These are phyloP conservation scores for Mycena floridula DNA, from an alignment of 768 basidiomycete genomes.

Conservation along the genomic window DNA sequence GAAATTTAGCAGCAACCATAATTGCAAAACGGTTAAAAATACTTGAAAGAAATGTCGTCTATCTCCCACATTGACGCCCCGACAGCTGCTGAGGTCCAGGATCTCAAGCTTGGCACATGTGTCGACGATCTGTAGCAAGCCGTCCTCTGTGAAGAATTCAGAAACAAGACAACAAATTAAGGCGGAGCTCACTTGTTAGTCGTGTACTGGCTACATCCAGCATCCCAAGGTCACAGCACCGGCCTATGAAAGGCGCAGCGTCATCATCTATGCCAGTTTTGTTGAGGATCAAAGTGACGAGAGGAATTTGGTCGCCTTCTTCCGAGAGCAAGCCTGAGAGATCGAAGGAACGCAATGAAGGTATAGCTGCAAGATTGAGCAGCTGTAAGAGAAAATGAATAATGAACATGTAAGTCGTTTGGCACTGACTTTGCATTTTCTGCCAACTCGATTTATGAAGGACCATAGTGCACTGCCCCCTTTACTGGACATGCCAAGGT, in stretches of 20 bases:
- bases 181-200: constrained; percentile 42
- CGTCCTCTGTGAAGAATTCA: constrained; percentile 32
- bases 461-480: constrained; percentile 30
- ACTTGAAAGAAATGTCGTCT: constrained; percentile 67
- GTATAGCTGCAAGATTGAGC: constrained; percentile 53
- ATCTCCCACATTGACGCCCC: constrained; percentile 53
- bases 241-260: constrained; percentile 43
- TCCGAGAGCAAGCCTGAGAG: constrained; percentile 41
- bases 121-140: constrained; percentile 52
- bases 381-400: constrained; percentile 25
- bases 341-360: constrained; percentile 42
- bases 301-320: constrained; percentile 24
- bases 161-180: background rate
- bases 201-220: constrained; percentile 54
- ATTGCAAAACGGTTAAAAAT: constrained; percentile 1
- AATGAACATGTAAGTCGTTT: background rate
- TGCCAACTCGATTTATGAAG: constrained; percentile 48
- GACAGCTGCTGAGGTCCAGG: constrained; percentile 64
- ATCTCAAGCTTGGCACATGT: constrained; percentile 44
- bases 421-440: constrained; percentile 48
- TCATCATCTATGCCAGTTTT: constrained; percentile 58
- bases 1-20: background rate
- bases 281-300: constrained; percentile 49
- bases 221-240: constrained; percentile 39
- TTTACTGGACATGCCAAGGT: constrained; percentile 37